Conservation (phyloP, 1,284 basidiomycete genomes). For the Ceratobasidium papillatum region DNA sequence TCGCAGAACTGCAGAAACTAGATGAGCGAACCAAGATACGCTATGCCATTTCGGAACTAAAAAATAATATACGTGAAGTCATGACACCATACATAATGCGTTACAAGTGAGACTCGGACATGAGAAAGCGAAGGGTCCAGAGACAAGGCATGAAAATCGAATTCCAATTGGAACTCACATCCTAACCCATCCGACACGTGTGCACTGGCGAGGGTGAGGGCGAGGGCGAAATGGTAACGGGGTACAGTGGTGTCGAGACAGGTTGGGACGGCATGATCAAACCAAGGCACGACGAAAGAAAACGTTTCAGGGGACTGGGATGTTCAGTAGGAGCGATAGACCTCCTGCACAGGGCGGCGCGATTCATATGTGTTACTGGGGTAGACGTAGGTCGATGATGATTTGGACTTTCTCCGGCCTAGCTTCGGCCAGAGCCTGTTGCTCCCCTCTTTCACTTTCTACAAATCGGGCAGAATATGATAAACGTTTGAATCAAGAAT, state of each 20-base stretch:
- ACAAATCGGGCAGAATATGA: not conserved
- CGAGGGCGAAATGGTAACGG: not conserved
- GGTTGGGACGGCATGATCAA: not conserved
- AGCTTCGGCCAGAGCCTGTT: conserved; percentile 31
- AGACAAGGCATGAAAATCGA: not conserved
- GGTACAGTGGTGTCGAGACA: not conserved
- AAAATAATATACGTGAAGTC: conserved; percentile 34
- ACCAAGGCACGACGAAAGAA: not conserved
- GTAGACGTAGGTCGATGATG: conserved; percentile 23
- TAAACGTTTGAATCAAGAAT: not conserved
- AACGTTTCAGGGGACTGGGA: not conserved
- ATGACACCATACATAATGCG: conserved; percentile 24
- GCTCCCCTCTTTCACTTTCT: conserved; percentile 32
- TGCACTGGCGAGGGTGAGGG: not conserved
- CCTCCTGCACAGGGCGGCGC: conserved; percentile 26
- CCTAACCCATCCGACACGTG: conserved; percentile 20
- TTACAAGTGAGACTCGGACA: not conserved
- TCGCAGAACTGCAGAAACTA: not conserved
- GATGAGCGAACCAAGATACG: not conserved
- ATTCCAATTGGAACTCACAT: not conserved
- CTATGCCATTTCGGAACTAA: not conserved
- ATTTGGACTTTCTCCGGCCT: conserved; percentile 15
- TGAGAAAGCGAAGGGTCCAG: not conserved
- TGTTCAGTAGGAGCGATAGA: conserved; percentile 19
- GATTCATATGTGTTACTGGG: conserved; percentile 2